A percentile compares a stretch with the other conserved stretches of the same genome.
These are phyloP conservation scores for Rhizoclosmatium hyalinum DNA, from an alignment of 371 early-diverging fungal species.

Conservation along the genomic window DNA sequence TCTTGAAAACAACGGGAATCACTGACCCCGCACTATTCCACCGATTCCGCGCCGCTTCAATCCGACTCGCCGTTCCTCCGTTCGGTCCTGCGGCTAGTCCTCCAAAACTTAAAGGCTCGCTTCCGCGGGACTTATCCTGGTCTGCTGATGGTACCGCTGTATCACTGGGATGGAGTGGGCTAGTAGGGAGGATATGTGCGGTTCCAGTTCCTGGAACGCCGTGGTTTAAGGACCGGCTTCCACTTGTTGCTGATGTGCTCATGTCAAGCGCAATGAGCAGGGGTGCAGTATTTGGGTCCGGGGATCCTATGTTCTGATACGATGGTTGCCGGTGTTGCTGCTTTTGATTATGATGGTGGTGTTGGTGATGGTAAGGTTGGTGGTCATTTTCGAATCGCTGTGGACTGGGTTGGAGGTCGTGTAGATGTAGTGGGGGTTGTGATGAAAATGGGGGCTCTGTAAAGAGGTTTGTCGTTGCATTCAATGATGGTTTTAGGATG, in stretches of 20 bases:
- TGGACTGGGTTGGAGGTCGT: conserved; percentile 2
- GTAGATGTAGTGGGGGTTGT: conserved; percentile 1
- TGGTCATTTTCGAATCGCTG: not conserved
- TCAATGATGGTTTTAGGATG: not conserved
- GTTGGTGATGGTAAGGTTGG: not conserved
- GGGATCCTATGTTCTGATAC: not conserved
- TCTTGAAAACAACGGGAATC: conserved; percentile 6
- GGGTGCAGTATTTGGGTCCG: not conserved
- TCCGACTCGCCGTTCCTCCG: not conserved
- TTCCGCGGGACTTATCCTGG: too few species aligned
- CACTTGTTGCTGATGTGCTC: conserved; percentile 21
- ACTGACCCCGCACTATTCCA: conserved; percentile 20
- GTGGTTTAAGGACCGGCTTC: conserved; percentile 13
- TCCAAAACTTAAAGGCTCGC: too few species aligned
- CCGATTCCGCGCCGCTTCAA: conserved; percentile 21
- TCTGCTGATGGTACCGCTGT: too few species aligned
- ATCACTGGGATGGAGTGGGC: too few species aligned
- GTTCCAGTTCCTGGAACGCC: not conserved
- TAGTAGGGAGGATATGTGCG: too few species aligned
- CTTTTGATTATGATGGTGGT: not conserved
- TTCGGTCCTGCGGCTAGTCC: not conserved
- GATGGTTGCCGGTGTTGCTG: not conserved
- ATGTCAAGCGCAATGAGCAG: conserved; percentile 1
- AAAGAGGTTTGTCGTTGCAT: not conserved
- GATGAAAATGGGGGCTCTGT: not conserved